phyloP scores from a whole-genome alignment of 2,329 filamentous ascomycete genomes.

The Penicillium sp. region DNA sequence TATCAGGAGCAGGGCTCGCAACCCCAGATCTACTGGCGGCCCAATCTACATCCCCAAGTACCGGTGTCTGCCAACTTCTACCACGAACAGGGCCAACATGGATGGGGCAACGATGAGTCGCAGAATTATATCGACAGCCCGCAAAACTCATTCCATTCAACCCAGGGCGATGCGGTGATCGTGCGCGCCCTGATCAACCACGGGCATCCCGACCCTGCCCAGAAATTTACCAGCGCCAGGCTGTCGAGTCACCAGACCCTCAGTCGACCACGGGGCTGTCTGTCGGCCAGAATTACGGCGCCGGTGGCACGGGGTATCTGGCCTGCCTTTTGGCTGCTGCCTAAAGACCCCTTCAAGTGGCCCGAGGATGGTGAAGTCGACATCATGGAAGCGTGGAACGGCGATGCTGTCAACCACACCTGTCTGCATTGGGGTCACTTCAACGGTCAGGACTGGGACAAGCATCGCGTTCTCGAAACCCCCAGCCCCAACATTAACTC shows the following conservation, averaged over 20 bases:
- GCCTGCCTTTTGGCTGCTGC: conserved; percentile 32
- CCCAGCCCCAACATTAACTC: conserved; percentile 26
- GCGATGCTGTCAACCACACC: conserved; percentile 27
- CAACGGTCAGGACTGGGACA: conserved; percentile 28
- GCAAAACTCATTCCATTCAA: conserved; percentile 29
- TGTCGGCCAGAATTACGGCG: conserved; percentile 26
- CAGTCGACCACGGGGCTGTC: conserved; percentile 26
- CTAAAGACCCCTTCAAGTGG: conserved; percentile 32
- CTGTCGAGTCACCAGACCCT: conserved; percentile 28
- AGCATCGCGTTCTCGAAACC: conserved; percentile 29
- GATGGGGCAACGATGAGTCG: conserved; percentile 29
- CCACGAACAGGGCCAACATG: conserved; percentile 28
- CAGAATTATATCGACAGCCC: conserved; percentile 28
- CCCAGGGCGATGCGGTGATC: conserved; percentile 25
- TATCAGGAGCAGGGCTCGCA: conserved; percentile 23
- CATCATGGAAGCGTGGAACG: conserved; percentile 31
- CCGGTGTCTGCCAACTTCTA: conserved; percentile 26
- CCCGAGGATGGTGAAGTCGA: conserved; percentile 29
- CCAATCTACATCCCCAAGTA: conserved; percentile 24
- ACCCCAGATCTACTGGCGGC: conserved; percentile 27
- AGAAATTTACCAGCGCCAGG: conserved; percentile 28
- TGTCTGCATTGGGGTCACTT: conserved; percentile 31
- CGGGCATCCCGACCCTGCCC: conserved; percentile 23
- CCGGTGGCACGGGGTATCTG: conserved; percentile 28
- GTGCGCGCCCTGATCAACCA: conserved; percentile 28